A percentile compares a stretch with the other conserved stretches of the same genome.
These are phyloP conservation scores for Zoysia pacifica DNA, from an alignment of 176 grass and related monocot genomes.

Conservation along the genomic window DNA sequence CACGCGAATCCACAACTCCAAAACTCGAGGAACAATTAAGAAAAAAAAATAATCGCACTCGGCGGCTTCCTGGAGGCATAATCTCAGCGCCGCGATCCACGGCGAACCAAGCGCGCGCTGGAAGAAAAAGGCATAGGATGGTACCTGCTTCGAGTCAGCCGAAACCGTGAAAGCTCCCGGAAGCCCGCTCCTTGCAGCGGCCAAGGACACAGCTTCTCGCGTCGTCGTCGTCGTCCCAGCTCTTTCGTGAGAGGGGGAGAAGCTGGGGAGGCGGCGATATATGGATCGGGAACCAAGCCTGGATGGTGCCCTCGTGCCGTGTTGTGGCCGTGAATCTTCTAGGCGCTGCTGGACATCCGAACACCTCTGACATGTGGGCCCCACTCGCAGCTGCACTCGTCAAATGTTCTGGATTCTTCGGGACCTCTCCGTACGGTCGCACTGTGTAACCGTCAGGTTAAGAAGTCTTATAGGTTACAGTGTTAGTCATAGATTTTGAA, in stretches of 20 bases:
- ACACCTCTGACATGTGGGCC: neutral
- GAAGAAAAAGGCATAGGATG: neutral
- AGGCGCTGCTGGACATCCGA: neutral
- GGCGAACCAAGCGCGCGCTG: neutral
- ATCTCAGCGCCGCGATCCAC: neutral
- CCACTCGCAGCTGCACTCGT: neutral
- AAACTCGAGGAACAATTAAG: neutral
- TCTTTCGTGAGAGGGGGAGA: neutral
- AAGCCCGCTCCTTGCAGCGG: neutral
- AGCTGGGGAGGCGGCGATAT: constrained; percentile 14
- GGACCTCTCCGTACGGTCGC: neutral
- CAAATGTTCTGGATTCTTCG: neutral
- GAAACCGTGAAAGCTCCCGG: constrained; percentile 4
- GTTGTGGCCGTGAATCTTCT: constrained; percentile 29
- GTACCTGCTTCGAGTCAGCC: constrained; percentile 25
- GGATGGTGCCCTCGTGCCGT: neutral
- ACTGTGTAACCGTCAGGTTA: too few species aligned
- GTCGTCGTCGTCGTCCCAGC: constrained; percentile 5
- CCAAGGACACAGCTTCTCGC: neutral
- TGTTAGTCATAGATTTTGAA: too few species aligned
- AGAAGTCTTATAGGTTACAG: too few species aligned
- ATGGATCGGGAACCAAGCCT: neutral
- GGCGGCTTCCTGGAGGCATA: too few species aligned
- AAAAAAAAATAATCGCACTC: too few species aligned
- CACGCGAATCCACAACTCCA: neutral